phyloP scores from a whole-genome alignment of 306 rosid genomes.

The Pterocarpus macrocarpus region DNA sequence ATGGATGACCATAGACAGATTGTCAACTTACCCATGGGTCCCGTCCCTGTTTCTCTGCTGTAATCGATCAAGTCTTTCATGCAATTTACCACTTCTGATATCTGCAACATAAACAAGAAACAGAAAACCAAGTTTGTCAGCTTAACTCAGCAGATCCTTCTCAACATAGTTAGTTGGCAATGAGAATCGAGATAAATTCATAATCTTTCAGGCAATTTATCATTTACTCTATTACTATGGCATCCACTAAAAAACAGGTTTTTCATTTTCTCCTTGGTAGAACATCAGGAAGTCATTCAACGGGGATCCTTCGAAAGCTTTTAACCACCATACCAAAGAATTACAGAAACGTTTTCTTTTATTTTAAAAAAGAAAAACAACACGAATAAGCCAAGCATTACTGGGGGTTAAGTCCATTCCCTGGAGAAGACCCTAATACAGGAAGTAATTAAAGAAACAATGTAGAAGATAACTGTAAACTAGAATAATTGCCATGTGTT shows the following conservation, averaged over 20 bases:
- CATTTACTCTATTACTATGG: neutral
- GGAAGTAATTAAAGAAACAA: neutral
- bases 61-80: constrained; percentile 98
- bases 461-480: neutral
- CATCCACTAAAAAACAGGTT: constrained; percentile 3
- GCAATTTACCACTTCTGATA: constrained; percentile 98
- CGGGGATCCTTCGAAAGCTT: neutral
- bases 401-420: neutral
- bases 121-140: constrained; percentile 5
- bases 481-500: constrained; percentile 2
- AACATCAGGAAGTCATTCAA: neutral
- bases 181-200: neutral
- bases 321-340: neutral
- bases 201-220: neutral
- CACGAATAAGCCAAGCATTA: constrained; percentile 16
- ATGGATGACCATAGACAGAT: constrained; percentile 12
- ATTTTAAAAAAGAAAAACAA: neutral
- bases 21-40: constrained; percentile 89
- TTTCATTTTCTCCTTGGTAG: neutral
- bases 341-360: neutral
- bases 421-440: too few relatives aligned
- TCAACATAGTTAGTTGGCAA: neutral
- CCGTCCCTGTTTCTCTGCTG: constrained; percentile 88
- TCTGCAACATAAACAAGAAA: constrained; percentile 62
- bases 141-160: constrained; percentile 19